These are phyloP conservation scores for Rhamnella rubrinervis DNA, from an alignment of 331 rosid species.

Conservation along the genomic window DNA sequence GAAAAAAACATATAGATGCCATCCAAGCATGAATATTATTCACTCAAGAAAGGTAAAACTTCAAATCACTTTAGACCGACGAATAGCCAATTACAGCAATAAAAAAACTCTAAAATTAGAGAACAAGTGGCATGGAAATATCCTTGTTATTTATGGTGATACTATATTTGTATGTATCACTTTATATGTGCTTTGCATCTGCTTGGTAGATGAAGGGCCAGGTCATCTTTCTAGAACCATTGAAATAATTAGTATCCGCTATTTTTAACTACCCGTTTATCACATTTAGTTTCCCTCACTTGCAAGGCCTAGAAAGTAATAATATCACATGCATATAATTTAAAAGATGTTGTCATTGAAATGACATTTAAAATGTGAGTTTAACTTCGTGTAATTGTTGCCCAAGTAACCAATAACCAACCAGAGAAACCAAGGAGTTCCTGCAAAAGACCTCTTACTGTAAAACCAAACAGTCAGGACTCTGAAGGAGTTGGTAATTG, in stretches of 20 bases:
- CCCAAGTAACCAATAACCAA: not conserved
- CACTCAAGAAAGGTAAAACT: slow-evolving; percentile 26
- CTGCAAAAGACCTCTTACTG: not conserved
- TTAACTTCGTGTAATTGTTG: not conserved
- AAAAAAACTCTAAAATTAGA: slow-evolving; percentile 14
- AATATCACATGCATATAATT: no score
- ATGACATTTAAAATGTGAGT: slow-evolving; percentile 1
- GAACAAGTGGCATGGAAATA: slow-evolving; percentile 21
- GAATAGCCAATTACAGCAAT: slow-evolving; percentile 18
- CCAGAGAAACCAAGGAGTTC: not conserved
- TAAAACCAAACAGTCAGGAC: slow-evolving; percentile 8
- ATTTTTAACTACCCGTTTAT: not conserved
- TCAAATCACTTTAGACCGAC: slow-evolving; percentile 17
- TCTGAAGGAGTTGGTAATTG: slow-evolving; percentile 5
- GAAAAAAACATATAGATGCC: slow-evolving; percentile 1
- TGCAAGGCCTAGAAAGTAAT: not conserved
- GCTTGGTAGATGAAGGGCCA: slow-evolving; percentile 17
- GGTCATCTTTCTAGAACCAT: not conserved
- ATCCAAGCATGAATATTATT: slow-evolving; percentile 23
- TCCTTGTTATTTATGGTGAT: slow-evolving; percentile 6
- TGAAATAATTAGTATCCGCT: no score
- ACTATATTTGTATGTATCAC: slow-evolving; percentile 12
- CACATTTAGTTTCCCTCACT: not conserved
- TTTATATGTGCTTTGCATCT: slow-evolving; percentile 10
- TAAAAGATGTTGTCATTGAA: not conserved